Conservation (phyloP, 495 filamentous ascomycete genomes). For the Aspergillus olivimuriae region DNA sequence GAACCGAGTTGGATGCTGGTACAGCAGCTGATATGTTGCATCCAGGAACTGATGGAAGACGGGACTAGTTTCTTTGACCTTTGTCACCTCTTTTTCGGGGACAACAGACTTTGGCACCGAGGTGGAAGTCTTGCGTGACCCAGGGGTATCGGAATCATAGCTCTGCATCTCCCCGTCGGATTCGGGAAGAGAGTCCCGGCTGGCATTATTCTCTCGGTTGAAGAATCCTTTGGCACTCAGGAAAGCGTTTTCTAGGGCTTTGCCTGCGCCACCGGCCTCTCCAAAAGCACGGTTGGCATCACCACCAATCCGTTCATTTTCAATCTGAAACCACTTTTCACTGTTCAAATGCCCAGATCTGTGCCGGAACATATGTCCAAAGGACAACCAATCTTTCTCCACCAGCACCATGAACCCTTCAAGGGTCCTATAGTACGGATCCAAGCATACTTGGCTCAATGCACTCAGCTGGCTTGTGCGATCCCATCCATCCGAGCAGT, state of each 20-base stretch:
- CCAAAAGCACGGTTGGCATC: constrained; percentile 37
- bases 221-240: constrained; percentile 88
- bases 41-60: constrained; percentile 99
- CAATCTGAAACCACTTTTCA: constrained; percentile 91
- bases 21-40: constrained; percentile 82
- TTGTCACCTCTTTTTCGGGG: constrained; percentile 51
- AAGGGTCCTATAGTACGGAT: constrained; percentile 92
- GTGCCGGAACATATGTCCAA: constrained; percentile 94
- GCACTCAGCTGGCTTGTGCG: constrained; percentile 92
- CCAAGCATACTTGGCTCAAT: constrained; percentile 87
- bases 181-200: constrained; percentile 55
- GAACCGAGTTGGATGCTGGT: constrained; percentile 84
- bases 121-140: constrained; percentile 32
- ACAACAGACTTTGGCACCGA: constrained; percentile 29
- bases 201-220: constrained; percentile 66
- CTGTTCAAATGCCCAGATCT: constrained; percentile 78
- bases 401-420: constrained; percentile 94
- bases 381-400: constrained; percentile 97
- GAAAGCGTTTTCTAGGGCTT: constrained; percentile 80
- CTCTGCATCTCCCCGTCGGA: constrained; percentile 56
- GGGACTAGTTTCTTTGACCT: constrained; percentile 83
- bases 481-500: constrained; percentile 99
- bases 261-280: constrained; percentile 54
- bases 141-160: constrained; percentile 43
- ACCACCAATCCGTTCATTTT: constrained; percentile 57